Percentiles rank a stretch among this genome's conserved stretches.
phyloP scores from a whole-genome alignment of 495 filamentous ascomycete species.

The Sphaerosporella brunnea region DNA sequence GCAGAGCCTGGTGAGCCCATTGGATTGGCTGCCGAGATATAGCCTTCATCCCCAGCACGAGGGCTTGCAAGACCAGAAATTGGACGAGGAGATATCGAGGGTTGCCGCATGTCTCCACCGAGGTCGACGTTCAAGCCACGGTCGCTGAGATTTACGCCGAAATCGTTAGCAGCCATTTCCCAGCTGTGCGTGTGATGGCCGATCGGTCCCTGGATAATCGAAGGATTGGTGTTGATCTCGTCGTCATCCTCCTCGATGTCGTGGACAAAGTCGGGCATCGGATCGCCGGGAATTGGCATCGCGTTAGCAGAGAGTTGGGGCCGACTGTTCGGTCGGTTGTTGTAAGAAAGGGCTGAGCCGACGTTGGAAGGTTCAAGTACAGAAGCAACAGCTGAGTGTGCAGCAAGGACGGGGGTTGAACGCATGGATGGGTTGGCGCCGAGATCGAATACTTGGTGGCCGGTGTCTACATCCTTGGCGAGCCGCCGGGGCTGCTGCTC shows the following conservation, averaged over 20 bases:
- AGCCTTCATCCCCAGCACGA: slow-evolving; percentile 52
- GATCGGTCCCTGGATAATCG: slow-evolving; percentile 52
- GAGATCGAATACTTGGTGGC: slow-evolving; percentile 22
- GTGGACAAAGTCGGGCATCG: slow-evolving; percentile 49
- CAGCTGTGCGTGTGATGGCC: slow-evolving; percentile 17
- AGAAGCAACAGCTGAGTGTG: slow-evolving; percentile 21
- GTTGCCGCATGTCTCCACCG: neutral
- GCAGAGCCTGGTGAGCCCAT: slow-evolving; percentile 21
- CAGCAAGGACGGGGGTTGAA: slow-evolving; percentile 21
- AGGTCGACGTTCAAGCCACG: slow-evolving; percentile 11
- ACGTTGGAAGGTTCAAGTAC: slow-evolving; percentile 26
- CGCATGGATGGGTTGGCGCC: slow-evolving; percentile 26
- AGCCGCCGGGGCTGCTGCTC: slow-evolving; percentile 19
- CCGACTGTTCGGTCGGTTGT: slow-evolving; percentile 20
- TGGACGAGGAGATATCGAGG: neutral
- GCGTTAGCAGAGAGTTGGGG: slow-evolving; percentile 41
- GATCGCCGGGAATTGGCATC: slow-evolving; percentile 41
- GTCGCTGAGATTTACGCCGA: slow-evolving; percentile 15
- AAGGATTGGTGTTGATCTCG: slow-evolving; percentile 63
- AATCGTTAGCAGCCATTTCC: slow-evolving; percentile 13
- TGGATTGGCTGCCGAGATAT: slow-evolving; percentile 56
- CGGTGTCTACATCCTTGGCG: slow-evolving; percentile 19
- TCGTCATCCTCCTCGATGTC: slow-evolving; percentile 38
- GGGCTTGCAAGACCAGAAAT: slow-evolving; percentile 5
- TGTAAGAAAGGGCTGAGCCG: slow-evolving; percentile 23